Base-by-base conservation (phyloP, 1,284 basidiomycete genomes). In the Trichosporon asahii region DNA sequence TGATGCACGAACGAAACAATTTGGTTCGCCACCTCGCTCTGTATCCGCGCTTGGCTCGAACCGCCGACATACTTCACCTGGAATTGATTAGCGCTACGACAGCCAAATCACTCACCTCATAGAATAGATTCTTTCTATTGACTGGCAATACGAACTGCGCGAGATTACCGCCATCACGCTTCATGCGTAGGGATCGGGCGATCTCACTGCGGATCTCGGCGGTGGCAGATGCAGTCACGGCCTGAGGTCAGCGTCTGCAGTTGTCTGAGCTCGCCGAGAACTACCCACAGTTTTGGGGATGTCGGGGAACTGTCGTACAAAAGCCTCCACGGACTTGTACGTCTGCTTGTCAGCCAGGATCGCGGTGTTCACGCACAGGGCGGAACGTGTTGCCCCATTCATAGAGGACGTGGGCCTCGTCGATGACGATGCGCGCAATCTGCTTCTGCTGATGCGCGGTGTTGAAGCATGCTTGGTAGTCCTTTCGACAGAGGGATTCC, bases 391-490 rank as follows among this genome's bases (percentile, higher is more conserved):
- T 90, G 0, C 92, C 92, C 92, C 92, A 94, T 85, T 93, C 92
- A n/a, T 90, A 91, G 68, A 94, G 92, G 72, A 92, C 93, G 79
- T 94, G 92, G 0, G 91, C 92, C 86, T 95, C 93, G 73, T 95
- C 92, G 2, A 93, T 86, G 3, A 94, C 91, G 21, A 94, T 82
- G 3, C 91, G 85, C 67, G 88, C 89, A 9, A 95, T 82, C 70
- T 88, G 86, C 14, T 85, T 84, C 27, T 89, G 86, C 12, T 84
- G 76, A 70, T 91, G 85, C 0, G 90, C 81, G 0, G 77, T 81
- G 8, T 84, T 81, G 29, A 94, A 83, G 2, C 89, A 80, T 27
- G 80, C 80, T 72, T 85, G 81, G 70, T 92, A 88, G 25, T 88
- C 88, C 2, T 83, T 69, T 0, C 84, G 87, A 68, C 87, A 87